Percentiles rank a stretch among this genome's conserved stretches.
Conservation (phyloP, 2,329 filamentous ascomycete species). For the Exophiala spinifera region DNA sequence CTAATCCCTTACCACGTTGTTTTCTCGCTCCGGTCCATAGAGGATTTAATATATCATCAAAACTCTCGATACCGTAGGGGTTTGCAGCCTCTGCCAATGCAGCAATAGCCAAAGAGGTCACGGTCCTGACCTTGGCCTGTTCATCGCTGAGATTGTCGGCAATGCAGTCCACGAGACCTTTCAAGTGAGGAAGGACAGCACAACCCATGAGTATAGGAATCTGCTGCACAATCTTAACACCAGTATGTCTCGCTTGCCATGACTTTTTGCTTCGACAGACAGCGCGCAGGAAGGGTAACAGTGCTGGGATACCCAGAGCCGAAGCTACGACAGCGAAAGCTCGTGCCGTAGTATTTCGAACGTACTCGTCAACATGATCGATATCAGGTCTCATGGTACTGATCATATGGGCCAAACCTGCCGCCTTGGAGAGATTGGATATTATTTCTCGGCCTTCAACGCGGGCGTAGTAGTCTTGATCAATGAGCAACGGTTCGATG, state of each 20-base stretch:
- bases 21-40: conserved; percentile 95
- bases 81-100: conserved; percentile 94
- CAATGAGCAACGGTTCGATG: conserved; percentile 97
- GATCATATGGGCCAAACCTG: conserved; percentile 97
- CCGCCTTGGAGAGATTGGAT: conserved; percentile 93
- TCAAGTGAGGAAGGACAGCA: conserved; percentile 89
- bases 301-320: conserved; percentile 88
- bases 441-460: conserved; percentile 99
- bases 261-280: conserved; percentile 98
- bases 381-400: conserved; percentile 99
- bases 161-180: conserved; percentile 94
- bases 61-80: conserved; percentile 98
- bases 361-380: conserved; percentile 96
- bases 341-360: conserved; percentile 93
- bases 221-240: conserved; percentile 98
- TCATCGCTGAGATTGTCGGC: conserved; percentile 94
- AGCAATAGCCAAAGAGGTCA: conserved; percentile 91
- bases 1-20: conserved; percentile 92
- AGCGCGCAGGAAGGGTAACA: conserved; percentile 90
- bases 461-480: conserved; percentile 98
- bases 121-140: conserved; percentile 94
- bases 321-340: conserved; percentile 97
- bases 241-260: conserved; percentile 96
- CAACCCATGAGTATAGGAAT: conserved; percentile 99
- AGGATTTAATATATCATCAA: conserved; percentile 95